Evolutionary conservation across 176 grass and related monocot species (phyloP).

Genomic region (Oropetium thomaeum): DNA sequence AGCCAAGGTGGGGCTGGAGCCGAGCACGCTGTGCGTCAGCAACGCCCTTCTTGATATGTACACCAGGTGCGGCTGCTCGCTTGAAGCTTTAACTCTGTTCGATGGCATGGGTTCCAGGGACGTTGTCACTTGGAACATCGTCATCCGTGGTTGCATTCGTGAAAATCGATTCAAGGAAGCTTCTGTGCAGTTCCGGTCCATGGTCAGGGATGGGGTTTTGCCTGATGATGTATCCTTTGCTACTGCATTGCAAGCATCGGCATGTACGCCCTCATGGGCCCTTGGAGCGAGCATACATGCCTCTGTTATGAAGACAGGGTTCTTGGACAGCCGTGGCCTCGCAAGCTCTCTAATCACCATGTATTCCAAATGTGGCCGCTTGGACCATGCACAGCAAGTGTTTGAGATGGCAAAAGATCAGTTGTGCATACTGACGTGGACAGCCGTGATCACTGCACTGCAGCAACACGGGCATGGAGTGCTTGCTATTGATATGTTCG

Average conservation of each 20-base stretch:
- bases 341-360: conserved; percentile 43
- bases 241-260: conserved; percentile 43
- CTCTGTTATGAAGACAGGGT: conserved; percentile 41
- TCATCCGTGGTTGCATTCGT: conserved; percentile 41
- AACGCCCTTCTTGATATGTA: conserved; percentile 66
- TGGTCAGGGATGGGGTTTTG: conserved; percentile 31
- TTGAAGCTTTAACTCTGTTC: conserved; percentile 35
- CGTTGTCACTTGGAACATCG: conserved; percentile 52
- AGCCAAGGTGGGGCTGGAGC: conserved; percentile 40
- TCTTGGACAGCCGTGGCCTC: conserved; percentile 17
- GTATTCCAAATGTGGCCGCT: conserved; percentile 54
- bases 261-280: conserved; percentile 23
- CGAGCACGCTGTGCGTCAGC: conserved; percentile 23
- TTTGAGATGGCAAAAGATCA: conserved; percentile 35
- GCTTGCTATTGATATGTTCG: conserved; percentile 34
- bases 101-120: conserved; percentile 38
- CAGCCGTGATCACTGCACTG: conserved; percentile 54
- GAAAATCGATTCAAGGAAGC: conserved; percentile 22
- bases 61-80: conserved; percentile 29
- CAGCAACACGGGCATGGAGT: conserved; percentile 53
- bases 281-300: conserved; percentile 47
- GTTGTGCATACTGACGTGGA: conserved; percentile 44
- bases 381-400: conserved; percentile 27
- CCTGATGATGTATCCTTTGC: conserved; percentile 48
- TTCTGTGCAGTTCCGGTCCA: conserved; percentile 34